phyloP scores from a whole-genome alignment of 176 grass and related monocot species.

The Pontederia paniculata region DNA sequence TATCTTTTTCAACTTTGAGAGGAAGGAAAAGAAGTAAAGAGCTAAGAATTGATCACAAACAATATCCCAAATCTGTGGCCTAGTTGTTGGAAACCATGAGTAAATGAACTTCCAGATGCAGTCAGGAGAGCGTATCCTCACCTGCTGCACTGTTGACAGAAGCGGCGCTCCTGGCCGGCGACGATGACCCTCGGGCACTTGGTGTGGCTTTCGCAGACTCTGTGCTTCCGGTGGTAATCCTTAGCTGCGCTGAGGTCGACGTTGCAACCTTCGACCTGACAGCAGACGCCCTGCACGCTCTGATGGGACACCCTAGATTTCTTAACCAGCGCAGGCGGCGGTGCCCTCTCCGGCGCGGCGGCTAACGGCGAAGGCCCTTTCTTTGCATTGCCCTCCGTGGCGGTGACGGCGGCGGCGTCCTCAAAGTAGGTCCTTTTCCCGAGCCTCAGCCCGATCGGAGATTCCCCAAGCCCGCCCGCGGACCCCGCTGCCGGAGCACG shows the following conservation, averaged over 20 bases:
- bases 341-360: not conserved
- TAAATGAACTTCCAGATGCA: no score
- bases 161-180: slow-evolving; percentile 69
- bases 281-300: slow-evolving; percentile 13
- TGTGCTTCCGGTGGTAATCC: slow-evolving; percentile 85
- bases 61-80: no score
- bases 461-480: not conserved
- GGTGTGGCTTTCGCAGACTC: slow-evolving; percentile 68
- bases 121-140: not conserved
- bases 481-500: not conserved
- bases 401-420: slow-evolving; percentile 6
- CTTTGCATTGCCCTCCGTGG: not conserved
- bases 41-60: no score
- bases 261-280: slow-evolving; percentile 93
- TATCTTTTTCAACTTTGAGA: no score
- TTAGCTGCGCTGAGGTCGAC: slow-evolving; percentile 70
- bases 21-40: no score
- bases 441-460: slow-evolving; percentile 11
- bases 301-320: slow-evolving; percentile 3
- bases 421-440: slow-evolving; percentile 25
- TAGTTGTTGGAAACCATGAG: no score
- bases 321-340: not conserved
- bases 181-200: slow-evolving; percentile 64
- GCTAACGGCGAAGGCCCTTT: not conserved
- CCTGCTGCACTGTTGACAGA: slow-evolving; percentile 98